Base-by-base conservation (phyloP, 2,329 filamentous ascomycete genomes). In the Ceratocystiopsis minuta region DNA sequence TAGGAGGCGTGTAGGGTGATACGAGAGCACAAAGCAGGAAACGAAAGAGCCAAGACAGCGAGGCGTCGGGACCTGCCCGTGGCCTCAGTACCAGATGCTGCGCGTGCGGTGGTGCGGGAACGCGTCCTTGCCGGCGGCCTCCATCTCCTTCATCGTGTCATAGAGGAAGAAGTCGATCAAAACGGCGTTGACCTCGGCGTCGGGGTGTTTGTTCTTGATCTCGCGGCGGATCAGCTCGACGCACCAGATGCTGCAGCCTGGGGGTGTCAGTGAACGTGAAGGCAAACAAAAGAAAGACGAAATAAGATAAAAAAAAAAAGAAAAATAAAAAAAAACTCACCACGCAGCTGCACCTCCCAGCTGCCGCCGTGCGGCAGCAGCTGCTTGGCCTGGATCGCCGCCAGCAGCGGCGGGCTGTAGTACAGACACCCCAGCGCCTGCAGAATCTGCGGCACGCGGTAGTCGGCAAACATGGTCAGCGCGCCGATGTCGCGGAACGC, bases 401-500 rank as follows among this genome's bases (percentile, higher is more conserved):
- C 67, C 40, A 86, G 77, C 37, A 98, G 63, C 1, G 77, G 70
- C 0, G 90, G 90, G 48, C 82, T 87, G 60, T 90, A 95, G 52
- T 73, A 75, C 39, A 98, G 62, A 44, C 86, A 88, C 16, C 83
- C 82, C 37, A 96, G 66, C 11, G 76, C 75, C 52, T 87, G 76
- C 32, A 98, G 70, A 51, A 95, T 90, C 61, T 98, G 90, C 14
- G 92, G 92, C 42, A 98, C 80, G 36, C 90, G 80, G 56, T 98
- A 98, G 63, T 98, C 90, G 54, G 90, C 87, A 64, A 98, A 98
- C 79, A 96, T 96, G 46, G 90, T 98, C 53, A 98, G 80, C 57
- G 86, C 85, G 61, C 90, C 80, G 52, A 98, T 94, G 55, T 98
- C 90, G 44, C 75, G 56, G 58, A 98, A 98, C 24, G 70, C 65